phyloP scores from a whole-genome alignment of 495 filamentous ascomycete genomes.

The Aspergillus wentii region DNA sequence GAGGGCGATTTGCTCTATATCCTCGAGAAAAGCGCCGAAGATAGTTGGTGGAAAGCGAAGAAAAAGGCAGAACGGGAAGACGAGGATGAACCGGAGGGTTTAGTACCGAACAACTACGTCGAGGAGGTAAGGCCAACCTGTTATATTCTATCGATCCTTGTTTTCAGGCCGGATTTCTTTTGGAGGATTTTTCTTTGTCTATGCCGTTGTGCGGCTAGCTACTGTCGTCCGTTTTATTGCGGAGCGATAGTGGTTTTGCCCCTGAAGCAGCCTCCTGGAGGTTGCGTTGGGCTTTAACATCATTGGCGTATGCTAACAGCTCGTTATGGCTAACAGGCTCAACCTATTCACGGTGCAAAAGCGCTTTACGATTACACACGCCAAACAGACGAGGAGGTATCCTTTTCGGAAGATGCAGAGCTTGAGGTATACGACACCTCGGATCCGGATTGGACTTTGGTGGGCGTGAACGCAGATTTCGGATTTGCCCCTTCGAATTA shows the following conservation, averaged over 20 bases:
- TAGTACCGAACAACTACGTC: slow-evolving; percentile 94
- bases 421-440: slow-evolving; percentile 83
- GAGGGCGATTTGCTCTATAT: slow-evolving; percentile 93
- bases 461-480: slow-evolving; percentile 78
- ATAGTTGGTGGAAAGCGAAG: slow-evolving; percentile 98
- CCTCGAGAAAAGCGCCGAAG: slow-evolving; percentile 81
- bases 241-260: too few species aligned
- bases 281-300: too few species aligned
- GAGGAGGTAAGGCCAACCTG: slow-evolving; percentile 69
- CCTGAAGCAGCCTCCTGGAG: too few species aligned
- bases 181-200: too few species aligned
- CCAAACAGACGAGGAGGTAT: slow-evolving; percentile 97
- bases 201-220: not conserved
- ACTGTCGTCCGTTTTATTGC: too few species aligned
- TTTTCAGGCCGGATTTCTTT: not conserved
- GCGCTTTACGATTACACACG: slow-evolving; percentile 93
- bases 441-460: slow-evolving; percentile 95
- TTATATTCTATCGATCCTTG: not conserved
- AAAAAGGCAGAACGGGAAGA: slow-evolving; percentile 90
- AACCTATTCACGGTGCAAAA: slow-evolving; percentile 68
- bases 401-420: slow-evolving; percentile 83
- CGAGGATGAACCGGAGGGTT: slow-evolving; percentile 88
- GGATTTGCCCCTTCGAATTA: slow-evolving; percentile 98
- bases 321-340: slow-evolving; percentile 57
- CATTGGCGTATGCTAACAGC: too few species aligned